A percentile compares a stretch with the other conserved stretches of the same genome.
phyloP scores from a whole-genome alignment of 257 asterid genomes.

The Salvia hispanica region DNA sequence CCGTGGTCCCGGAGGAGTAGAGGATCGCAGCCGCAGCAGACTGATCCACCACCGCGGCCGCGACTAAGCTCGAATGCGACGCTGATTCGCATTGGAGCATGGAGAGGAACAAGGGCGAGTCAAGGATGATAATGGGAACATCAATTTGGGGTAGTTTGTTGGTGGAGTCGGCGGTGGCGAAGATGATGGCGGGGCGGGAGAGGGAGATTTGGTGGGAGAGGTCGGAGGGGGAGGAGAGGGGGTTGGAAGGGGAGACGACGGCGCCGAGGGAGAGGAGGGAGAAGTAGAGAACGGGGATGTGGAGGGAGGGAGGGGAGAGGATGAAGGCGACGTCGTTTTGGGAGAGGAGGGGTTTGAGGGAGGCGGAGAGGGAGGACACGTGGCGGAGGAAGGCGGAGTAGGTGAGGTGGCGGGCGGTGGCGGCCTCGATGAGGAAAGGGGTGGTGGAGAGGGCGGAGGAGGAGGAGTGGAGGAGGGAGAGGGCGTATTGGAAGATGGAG shows the following conservation, averaged over 20 bases:
- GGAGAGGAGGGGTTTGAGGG: conserved; percentile 51
- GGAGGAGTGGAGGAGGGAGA: conserved; percentile 61
- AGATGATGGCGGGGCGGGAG: conserved; percentile 57
- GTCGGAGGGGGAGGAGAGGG: conserved; percentile 65
- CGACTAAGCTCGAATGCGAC: conserved; percentile 4
- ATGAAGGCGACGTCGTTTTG: conserved; percentile 70
- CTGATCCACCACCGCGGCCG: conserved; percentile 49
- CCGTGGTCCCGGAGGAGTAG: conserved; percentile 95
- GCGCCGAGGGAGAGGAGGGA: conserved; percentile 74
- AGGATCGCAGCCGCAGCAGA: conserved; percentile 69
- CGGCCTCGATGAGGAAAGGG: conserved; percentile 67
- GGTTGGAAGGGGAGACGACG: conserved; percentile 79
- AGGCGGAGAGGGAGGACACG: conserved; percentile 54
- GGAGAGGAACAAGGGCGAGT: conserved; percentile 50
- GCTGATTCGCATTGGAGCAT: conserved; percentile 41
- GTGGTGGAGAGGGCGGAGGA: conserved; percentile 62
- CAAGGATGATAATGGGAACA: conserved; percentile 46
- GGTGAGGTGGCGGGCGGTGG: conserved; percentile 46
- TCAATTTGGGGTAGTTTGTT: conserved; percentile 43
- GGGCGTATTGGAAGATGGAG: conserved; percentile 49
- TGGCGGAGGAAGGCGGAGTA: conserved; percentile 60
- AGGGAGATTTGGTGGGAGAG: conserved; percentile 57
- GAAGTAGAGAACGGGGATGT: conserved; percentile 74
- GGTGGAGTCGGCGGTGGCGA: conserved; percentile 46
- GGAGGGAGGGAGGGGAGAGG: conserved; percentile 68